These are phyloP conservation scores for Bipolaris sorokiniana DNA, from an alignment of 2,329 filamentous ascomycete genomes.

Conservation along the genomic window DNA sequence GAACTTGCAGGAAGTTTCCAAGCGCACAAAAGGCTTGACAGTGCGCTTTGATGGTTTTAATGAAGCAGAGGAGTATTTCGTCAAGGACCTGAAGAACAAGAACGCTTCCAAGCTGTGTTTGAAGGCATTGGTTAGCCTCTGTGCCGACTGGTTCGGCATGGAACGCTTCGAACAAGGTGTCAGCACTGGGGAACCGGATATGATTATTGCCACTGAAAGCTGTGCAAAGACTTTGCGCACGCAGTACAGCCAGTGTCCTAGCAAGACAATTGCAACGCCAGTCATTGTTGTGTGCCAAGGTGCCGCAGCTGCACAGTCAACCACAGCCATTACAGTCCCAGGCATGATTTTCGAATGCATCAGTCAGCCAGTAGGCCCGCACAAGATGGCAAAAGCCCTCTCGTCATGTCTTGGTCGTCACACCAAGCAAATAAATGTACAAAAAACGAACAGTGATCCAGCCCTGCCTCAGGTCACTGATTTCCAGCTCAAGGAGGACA, in stretches of 20 bases:
- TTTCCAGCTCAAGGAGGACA: slow-evolving; percentile 39
- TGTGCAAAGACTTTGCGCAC: slow-evolving; percentile 39
- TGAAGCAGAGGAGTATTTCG: slow-evolving; percentile 41
- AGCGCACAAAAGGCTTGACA: slow-evolving; percentile 39
- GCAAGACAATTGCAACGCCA: slow-evolving; percentile 28
- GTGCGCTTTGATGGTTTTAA: slow-evolving; percentile 45
- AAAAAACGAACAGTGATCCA: slow-evolving; percentile 19
- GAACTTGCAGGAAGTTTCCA: slow-evolving; percentile 30
- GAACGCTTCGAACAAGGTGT: slow-evolving; percentile 25
- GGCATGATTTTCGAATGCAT: slow-evolving; percentile 47
- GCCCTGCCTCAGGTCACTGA: slow-evolving; percentile 26
- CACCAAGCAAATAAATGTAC: slow-evolving; percentile 24
- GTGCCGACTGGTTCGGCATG: slow-evolving; percentile 48
- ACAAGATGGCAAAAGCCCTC: slow-evolving; percentile 47
- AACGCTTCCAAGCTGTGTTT: slow-evolving; percentile 37
- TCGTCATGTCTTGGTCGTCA: slow-evolving; percentile 43
- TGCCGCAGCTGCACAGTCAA: slow-evolving; percentile 44
- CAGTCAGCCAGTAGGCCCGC: slow-evolving; percentile 46
- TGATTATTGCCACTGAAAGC: slow-evolving; percentile 43
- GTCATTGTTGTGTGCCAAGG: slow-evolving; percentile 46
- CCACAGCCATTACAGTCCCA: slow-evolving; percentile 43
- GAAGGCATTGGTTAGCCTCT: slow-evolving; percentile 43
- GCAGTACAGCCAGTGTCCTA: slow-evolving; percentile 30
- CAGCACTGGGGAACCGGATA: slow-evolving; percentile 26
- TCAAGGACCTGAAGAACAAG: slow-evolving; percentile 42